Evolutionary conservation across 202 grass and related monocot species (phyloP).

Genomic region (Saccharum hybrid): DNA sequence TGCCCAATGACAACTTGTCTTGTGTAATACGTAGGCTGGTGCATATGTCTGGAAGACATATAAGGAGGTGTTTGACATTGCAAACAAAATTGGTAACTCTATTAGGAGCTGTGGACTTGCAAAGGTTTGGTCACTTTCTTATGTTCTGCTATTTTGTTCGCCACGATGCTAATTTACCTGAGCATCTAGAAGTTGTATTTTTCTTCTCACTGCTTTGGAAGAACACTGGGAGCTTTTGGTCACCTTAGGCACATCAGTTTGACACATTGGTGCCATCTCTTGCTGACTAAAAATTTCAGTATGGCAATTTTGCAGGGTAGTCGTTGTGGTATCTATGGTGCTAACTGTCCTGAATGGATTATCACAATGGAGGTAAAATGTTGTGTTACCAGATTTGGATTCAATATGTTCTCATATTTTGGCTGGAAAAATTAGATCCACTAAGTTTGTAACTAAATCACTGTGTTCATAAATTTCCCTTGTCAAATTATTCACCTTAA

Average conservation of each 20-base stretch:
- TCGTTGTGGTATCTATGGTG: conserved; percentile 89
- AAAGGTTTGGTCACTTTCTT: conserved; percentile 55
- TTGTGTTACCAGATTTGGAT: conserved; percentile 22
- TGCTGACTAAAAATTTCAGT: conserved; percentile 21
- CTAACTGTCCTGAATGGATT: conserved; percentile 91
- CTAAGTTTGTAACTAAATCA: not conserved
- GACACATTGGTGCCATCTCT: not conserved
- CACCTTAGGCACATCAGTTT: conserved; percentile 15
- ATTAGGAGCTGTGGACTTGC: conserved; percentile 65
- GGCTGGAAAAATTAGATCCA: not conserved
- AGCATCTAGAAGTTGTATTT: not conserved
- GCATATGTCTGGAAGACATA: conserved; percentile 78
- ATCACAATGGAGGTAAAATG: conserved; percentile 86
- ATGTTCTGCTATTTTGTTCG: conserved; percentile 25
- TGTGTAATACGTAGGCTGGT: conserved; percentile 50
- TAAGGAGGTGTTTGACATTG: conserved; percentile 72
- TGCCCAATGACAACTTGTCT: conserved; percentile 29
- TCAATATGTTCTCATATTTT: conserved; percentile 33
- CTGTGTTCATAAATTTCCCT: conserved; percentile 16
- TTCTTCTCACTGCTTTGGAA: not conserved
- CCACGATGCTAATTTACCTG: conserved; percentile 20
- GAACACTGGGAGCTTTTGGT: conserved; percentile 20
- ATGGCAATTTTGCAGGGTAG: conserved; percentile 59
- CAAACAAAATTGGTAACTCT: conserved; percentile 62
- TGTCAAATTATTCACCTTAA: conserved; percentile 36